Conservation (phyloP, 306 rosid species). For the Mimosa bimucronata region DNA sequence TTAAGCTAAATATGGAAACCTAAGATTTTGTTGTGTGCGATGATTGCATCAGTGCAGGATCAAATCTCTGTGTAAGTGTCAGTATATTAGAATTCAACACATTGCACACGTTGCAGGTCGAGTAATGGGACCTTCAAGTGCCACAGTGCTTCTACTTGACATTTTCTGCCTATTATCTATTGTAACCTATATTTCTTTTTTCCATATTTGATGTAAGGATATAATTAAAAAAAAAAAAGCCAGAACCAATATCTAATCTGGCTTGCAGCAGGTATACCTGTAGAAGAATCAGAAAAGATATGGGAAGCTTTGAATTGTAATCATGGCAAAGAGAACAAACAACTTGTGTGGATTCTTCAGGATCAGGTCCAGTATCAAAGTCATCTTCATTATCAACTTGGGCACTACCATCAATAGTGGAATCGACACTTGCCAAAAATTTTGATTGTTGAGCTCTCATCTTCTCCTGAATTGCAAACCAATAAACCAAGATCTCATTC, state of each 20-base stretch:
- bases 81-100: neutral
- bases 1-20: neutral
- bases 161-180: no score
- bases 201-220: no score
- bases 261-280: conserved; percentile 52
- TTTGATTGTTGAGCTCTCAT: conserved; percentile 92
- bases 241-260: conserved; percentile 30
- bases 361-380: conserved; percentile 47
- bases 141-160: no score
- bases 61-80: neutral
- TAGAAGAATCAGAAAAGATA: conserved; percentile 82
- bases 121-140: no score
- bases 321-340: conserved; percentile 97
- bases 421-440: conserved; percentile 79
- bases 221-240: neutral
- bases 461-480: conserved; percentile 62
- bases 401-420: conserved; percentile 59
- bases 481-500: conserved; percentile 30
- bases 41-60: neutral
- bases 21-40: neutral
- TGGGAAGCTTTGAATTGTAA: conserved; percentile 63
- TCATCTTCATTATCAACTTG: conserved; percentile 56
- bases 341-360: conserved; percentile 64
- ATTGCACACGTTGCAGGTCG: no score
- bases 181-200: no score